Evolutionary conservation across 2,329 filamentous ascomycete species (phyloP), one percentile per base, ranked within the genome.

Genomic region (Neonectria faginata): DNA sequence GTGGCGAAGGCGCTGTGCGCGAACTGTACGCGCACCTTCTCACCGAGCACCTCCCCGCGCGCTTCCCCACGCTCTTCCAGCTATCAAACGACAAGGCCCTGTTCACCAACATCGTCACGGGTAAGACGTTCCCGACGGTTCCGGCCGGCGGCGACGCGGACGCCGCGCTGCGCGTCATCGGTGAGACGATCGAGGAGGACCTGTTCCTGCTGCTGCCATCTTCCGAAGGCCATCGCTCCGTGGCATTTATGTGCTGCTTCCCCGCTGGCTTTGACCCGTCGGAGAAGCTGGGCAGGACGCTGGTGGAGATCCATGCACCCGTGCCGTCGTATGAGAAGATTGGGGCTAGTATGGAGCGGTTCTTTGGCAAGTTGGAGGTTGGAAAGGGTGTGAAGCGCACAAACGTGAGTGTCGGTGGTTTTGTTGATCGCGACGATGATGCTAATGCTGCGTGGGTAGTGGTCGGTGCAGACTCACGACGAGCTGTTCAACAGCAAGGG

Each of bases 281-380:
- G 0, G 51, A 72, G 2, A 88, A 88, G 73, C 74, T 88, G 29
- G 85, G 84, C 2, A 79, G 81, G 66, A 68, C 80, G 10, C 73
- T 88, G 20, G 74, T 73, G 47, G 83, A 85, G 22, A 84, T 88
- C 11, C 86, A 88, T 60, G 74, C 63, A 16, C 84, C 84, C 0
- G 86, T 88, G 41, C 86, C 86, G 0, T 78, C 78, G 1, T 88
- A 86, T 59, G 81, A 85, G 16, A 86, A 83, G 75, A 86, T 88
- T 29, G 84, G 82, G 0, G 70, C 77, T 0, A 87, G 84, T 63
- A 86, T 88, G 84, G 85, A 88, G 73, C 78, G 80, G 6, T 86
- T 84, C 72, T 87, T 88, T 65, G 69, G 72, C 3, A 80, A 79
- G 52, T 56, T 87, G 0, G 78, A 83, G 47, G 82, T 82, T 0